Percentiles rank a stretch among this genome's conserved stretches.
These are phyloP conservation scores for Solanum bulbocastanum DNA, from an alignment of 257 asterid genomes.

Conservation along the genomic window DNA sequence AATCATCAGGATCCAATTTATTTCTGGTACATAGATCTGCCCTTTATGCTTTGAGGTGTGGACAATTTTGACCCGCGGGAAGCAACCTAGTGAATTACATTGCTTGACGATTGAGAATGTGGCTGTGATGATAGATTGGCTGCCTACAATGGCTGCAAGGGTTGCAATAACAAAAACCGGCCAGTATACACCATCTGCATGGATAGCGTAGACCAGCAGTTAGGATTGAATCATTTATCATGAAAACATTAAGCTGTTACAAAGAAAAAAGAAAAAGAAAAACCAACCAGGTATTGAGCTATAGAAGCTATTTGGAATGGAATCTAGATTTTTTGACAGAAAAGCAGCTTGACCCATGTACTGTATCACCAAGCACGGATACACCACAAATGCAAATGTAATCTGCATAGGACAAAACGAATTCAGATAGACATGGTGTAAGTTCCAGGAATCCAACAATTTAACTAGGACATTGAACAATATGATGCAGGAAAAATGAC, in stretches of 20 bases:
- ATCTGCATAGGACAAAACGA: constrained; percentile 32
- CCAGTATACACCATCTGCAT: constrained; percentile 43
- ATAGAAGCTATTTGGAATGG: constrained; percentile 58
- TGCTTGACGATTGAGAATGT: constrained; percentile 61
- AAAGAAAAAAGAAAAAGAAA: neutral
- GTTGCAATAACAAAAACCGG: constrained; percentile 51
- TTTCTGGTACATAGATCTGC: constrained; percentile 64
- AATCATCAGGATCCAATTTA: constrained; percentile 59
- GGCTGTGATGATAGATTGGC: constrained; percentile 60
- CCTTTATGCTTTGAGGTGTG: constrained; percentile 58
- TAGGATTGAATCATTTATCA: neutral
- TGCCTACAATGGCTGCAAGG: constrained; percentile 49
- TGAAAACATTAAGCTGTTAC: neutral
- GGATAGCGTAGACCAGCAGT: neutral
- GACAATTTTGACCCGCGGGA: constrained; percentile 50
- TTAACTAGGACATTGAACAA: neutral
- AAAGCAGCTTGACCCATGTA: constrained; percentile 99
- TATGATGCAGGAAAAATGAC: neutral
- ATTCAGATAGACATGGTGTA: neutral
- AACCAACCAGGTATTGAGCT: constrained; percentile 75
- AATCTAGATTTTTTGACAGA: constrained; percentile 54
- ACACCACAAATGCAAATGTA: constrained; percentile 62
- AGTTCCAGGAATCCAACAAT: neutral
- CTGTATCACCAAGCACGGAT: constrained; percentile 85
- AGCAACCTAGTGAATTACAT: constrained; percentile 55